Evolutionary conservation across 306 rosid genomes (phyloP).

Genomic region (Pyrus bretschneideri): DNA sequence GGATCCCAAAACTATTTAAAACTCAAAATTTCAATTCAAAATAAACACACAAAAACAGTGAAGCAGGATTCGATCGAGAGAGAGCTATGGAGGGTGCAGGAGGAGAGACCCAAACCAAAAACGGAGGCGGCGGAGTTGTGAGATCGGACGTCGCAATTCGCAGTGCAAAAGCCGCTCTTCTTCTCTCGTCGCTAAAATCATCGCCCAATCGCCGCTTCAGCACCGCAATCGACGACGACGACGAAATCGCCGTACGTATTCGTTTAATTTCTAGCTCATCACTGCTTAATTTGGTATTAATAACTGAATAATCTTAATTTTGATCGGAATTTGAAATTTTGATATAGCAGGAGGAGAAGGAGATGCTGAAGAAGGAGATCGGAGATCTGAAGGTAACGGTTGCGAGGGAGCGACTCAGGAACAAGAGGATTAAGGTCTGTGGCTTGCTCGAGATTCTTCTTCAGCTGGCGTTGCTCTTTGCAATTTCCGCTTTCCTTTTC

Average conservation of each 20-base stretch:
- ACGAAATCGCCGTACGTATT: slow-evolving; percentile 1
- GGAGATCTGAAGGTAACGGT: slow-evolving; percentile 40
- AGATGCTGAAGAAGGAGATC: slow-evolving; percentile 34
- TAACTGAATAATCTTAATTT: neutral
- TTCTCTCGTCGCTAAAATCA: slow-evolving; percentile 41
- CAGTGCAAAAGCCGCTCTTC: slow-evolving; percentile 52
- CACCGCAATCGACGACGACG: neutral
- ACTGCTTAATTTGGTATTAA: no score
- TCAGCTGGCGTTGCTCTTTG: slow-evolving; percentile 32
- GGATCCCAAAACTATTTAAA: neutral
- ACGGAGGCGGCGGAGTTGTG: slow-evolving; percentile 18
- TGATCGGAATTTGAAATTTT: neutral
- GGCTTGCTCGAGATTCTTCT: slow-evolving; percentile 32
- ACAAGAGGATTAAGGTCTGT: slow-evolving; percentile 44
- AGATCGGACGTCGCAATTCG: slow-evolving; percentile 27
- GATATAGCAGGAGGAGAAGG: slow-evolving; percentile 12
- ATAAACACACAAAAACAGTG: neutral
- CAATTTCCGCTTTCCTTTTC: slow-evolving; percentile 29
- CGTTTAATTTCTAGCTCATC: neutral
- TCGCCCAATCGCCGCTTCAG: slow-evolving; percentile 8
- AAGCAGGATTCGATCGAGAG: neutral
- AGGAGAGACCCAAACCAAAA: slow-evolving; percentile 5
- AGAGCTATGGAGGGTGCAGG: neutral
- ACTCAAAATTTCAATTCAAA: neutral
- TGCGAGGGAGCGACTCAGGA: slow-evolving; percentile 37